Base-by-base conservation (phyloP, 1,139 yeast genomes). In the Protomyces inundatus region DNA sequence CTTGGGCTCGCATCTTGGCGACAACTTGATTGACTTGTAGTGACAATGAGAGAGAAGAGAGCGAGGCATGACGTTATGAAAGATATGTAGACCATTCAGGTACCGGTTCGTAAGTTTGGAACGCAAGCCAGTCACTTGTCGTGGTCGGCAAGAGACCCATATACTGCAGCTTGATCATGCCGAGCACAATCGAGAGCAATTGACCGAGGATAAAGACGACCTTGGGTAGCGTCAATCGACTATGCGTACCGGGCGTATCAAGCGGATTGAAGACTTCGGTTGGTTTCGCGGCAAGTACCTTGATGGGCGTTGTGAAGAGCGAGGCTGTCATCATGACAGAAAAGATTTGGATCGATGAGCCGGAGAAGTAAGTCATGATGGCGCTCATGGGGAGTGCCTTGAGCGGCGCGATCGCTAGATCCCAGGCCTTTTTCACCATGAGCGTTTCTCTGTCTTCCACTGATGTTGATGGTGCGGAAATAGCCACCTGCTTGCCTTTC, bases 121-220 rank as follows among this genome's bases (percentile, higher is more conserved):
- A 91, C 2, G 91, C 85, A 39, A 93, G 77, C 98, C 98, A 93
- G 72, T 93, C 98, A 67, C 96, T 87, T 59, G 82, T 82, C 50
- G 85, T 85, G 70, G 87, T 89, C 33, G 98, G 98, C 67, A 93
- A 83, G 68, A 93, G 79, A 0, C 98, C 98, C 97, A 93, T 90
- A 36, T 81, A 79, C 70, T 88, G 85, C 68, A 93, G 76, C 75
- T 93, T 93, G 83, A 90, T 90, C 23, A 90, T 72, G 3, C 98
- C 98, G 50, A 90, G 84, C 4, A 79, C 82, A 77, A 91, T 79
- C 61, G 86, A 81, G 16, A 82, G 81, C 58, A 86, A 65, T 69
- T 89, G 93, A 68, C 88, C 84, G 32, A 82, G 67, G 4, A 89
- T 68, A 68, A 75, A 84, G n/a, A 80, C 76, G 0, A 77, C 50